Conservation (phyloP, 164 flowering plant genomes). For the Macadamia integrifolia region DNA sequence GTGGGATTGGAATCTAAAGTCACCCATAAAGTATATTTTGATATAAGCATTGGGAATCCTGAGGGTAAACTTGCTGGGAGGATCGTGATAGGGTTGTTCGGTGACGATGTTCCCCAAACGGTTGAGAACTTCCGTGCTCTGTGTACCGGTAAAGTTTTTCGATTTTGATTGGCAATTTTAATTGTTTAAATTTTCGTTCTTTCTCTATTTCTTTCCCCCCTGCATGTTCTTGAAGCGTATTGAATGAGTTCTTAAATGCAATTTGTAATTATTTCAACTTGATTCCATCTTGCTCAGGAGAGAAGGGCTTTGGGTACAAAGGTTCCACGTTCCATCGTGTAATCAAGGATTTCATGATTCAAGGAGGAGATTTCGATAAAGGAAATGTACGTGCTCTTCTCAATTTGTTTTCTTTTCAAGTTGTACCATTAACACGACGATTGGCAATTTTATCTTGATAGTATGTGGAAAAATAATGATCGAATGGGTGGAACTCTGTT, state of each 20-base stretch:
- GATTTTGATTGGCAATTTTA: background rate
- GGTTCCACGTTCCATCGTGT: conserved; percentile 90
- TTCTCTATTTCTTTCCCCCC: too few relatives aligned
- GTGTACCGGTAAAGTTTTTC: conserved; percentile 67
- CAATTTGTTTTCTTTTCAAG: background rate
- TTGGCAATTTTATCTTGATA: too few relatives aligned
- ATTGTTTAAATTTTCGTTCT: background rate
- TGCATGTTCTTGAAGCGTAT: too few relatives aligned
- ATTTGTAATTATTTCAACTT: conserved; percentile 5
- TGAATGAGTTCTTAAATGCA: background rate
- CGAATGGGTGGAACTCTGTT: too few relatives aligned
- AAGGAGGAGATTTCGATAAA: conserved; percentile 37
- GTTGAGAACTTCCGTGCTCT: conserved; percentile 93
- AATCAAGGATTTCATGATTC: conserved; percentile 94
- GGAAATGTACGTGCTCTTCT: conserved; percentile 26
- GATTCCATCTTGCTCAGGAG: conserved; percentile 43
- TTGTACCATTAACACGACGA: too few relatives aligned
- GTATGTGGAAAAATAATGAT: too few relatives aligned
- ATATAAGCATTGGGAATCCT: conserved; percentile 88
- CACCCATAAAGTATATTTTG: conserved; percentile 79
- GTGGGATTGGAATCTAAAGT: conserved; percentile 62
- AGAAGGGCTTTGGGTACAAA: conserved; percentile 93
- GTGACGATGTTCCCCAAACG: conserved; percentile 95
- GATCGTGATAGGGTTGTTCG: conserved; percentile 91
- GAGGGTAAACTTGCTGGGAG: conserved; percentile 74